Percentiles rank a stretch among this genome's conserved stretches.
Conservation (phyloP, 1,284 basidiomycete species). For the Bjerkandera adusta region DNA sequence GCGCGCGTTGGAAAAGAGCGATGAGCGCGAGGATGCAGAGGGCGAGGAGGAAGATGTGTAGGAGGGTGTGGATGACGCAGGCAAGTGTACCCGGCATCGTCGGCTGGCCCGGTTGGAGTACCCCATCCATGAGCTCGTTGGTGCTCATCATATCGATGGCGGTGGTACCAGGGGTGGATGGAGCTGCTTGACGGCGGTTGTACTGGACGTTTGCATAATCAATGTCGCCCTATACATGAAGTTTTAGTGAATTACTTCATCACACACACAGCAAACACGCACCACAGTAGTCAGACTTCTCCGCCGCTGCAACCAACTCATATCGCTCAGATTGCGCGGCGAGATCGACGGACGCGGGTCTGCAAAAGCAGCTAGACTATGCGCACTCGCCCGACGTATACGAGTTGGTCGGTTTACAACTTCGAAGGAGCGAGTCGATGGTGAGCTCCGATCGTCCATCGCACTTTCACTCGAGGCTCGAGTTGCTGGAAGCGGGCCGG, state of each 20-base stretch:
- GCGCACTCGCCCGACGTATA: slow-evolving; percentile 43
- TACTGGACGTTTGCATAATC: slow-evolving; percentile 58
- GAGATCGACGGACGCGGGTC: slow-evolving; percentile 37
- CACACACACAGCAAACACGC: slow-evolving; percentile 27
- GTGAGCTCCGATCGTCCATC: slow-evolving; percentile 19
- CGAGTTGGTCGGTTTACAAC: slow-evolving; percentile 66
- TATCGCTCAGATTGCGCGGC: slow-evolving; percentile 58
- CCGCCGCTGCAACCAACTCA: slow-evolving; percentile 73
- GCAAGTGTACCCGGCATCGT: slow-evolving; percentile 41
- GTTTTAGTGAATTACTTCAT: background rate
- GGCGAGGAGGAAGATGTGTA: slow-evolving; percentile 59
- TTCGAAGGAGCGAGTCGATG: slow-evolving; percentile 54
- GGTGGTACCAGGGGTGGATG: slow-evolving; percentile 50
- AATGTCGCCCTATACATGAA: slow-evolving; percentile 53
- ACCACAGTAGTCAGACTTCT: slow-evolving; percentile 69
- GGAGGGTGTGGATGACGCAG: slow-evolving; percentile 45
- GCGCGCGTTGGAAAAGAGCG: slow-evolving; percentile 55
- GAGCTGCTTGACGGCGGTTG: slow-evolving; percentile 34
- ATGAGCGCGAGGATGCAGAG: slow-evolving; percentile 55
- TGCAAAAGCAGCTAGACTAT: slow-evolving; percentile 43
- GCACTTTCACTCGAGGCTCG: slow-evolving; percentile 29
- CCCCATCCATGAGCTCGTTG: slow-evolving; percentile 35
- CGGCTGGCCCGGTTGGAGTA: slow-evolving; percentile 15
- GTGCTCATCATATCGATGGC: slow-evolving; percentile 41
- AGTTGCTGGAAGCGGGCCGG: slow-evolving; percentile 8